phyloP scores from a whole-genome alignment of 106 monocot genomes.

The Hemerocallis citrina region DNA sequence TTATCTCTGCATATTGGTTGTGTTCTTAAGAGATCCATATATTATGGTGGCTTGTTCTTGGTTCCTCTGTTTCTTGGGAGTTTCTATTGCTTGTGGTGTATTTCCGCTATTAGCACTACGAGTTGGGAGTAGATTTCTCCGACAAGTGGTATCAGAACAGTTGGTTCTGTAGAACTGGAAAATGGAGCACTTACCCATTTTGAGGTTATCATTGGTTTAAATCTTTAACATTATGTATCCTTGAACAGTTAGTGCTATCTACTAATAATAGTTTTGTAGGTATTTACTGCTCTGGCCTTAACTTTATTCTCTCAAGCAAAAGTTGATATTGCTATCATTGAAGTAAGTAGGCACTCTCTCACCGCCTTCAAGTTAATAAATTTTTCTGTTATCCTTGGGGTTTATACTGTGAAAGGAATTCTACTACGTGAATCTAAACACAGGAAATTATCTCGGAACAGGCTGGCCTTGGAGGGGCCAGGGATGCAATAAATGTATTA shows the following conservation, averaged over 20 bases:
- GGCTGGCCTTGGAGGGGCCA: constrained; percentile 93
- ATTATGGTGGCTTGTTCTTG: too few relatives aligned
- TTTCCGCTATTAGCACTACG: too few relatives aligned
- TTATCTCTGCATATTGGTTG: too few relatives aligned
- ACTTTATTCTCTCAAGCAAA: constrained; percentile 65
- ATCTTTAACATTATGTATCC: too few relatives aligned
- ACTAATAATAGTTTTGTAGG: constrained; percentile 27
- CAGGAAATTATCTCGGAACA: constrained; percentile 13
- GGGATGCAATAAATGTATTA: constrained; percentile 92
- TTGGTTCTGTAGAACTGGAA: constrained; percentile 66
- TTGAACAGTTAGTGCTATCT: neutral
- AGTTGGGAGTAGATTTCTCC: too few relatives aligned
- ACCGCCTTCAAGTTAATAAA: neutral
- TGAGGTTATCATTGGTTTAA: constrained; percentile 50
- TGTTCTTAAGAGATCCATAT: too few relatives aligned
- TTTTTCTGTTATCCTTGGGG: too few relatives aligned
- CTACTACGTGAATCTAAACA: too few relatives aligned
- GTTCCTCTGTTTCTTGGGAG: too few relatives aligned
- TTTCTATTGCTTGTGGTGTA: too few relatives aligned
- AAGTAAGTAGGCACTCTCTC: constrained; percentile 37
- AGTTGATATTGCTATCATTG: constrained; percentile 82
- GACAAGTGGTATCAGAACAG: too few relatives aligned
- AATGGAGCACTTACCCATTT: constrained; percentile 78
- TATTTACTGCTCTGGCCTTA: constrained; percentile 88
- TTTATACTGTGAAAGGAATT: too few relatives aligned